Percentiles rank a stretch among this genome's conserved stretches.
Conservation (phyloP, 106 monocot species). For the Narthecium ossifragum region DNA sequence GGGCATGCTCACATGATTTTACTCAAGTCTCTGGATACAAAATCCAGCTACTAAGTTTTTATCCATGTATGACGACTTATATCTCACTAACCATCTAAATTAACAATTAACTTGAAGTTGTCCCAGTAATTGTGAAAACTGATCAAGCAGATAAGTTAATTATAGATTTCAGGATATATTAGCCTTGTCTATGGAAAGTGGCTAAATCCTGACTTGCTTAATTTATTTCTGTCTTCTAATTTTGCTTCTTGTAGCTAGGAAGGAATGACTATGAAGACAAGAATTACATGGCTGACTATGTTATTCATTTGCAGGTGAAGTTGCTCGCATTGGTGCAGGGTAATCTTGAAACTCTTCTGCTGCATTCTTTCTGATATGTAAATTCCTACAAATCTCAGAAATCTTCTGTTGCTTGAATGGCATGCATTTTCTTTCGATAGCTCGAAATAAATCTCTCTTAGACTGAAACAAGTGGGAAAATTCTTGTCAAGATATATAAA, state of each 20-base stretch:
- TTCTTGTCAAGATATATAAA: no score
- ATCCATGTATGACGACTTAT: neutral
- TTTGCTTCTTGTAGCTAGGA: neutral
- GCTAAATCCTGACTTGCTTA: neutral
- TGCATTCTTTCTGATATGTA: neutral
- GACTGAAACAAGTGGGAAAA: no score
- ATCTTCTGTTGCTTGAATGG: neutral
- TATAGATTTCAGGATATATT: neutral
- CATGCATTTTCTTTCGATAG: no score
- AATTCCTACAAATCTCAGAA: neutral
- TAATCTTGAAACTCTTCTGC: conserved; percentile 27
- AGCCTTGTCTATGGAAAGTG: neutral
- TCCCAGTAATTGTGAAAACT: no score
- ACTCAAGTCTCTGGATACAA: neutral
- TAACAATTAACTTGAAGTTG: no score
- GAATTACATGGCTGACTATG: neutral
- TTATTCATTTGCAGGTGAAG: conserved; percentile 47
- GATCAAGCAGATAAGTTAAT: no score
- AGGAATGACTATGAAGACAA: neutral
- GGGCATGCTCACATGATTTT: neutral
- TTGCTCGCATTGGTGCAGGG: conserved; percentile 73
- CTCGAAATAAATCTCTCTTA: no score
- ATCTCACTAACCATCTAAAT: neutral
- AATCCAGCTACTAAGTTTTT: neutral
- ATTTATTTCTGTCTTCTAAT: neutral